These are phyloP conservation scores for Fusarium pseudograminearum DNA, from an alignment of 2,329 filamentous ascomycete species.

Conservation along the genomic window DNA sequence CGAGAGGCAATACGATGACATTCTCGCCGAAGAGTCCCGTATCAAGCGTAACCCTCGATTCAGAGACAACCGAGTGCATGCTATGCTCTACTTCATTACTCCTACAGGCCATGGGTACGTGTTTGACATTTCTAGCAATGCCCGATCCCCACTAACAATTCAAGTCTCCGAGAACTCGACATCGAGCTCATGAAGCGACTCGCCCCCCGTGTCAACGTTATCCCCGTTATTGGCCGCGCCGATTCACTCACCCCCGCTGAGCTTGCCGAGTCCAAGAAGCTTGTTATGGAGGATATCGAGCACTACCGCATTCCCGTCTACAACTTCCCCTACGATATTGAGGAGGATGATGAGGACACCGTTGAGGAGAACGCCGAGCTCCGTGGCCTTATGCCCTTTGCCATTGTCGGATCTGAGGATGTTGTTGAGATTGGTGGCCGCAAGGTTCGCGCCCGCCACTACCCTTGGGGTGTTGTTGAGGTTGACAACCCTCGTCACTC, in stretches of 20 bases:
- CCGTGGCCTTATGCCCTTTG: conserved; percentile 97
- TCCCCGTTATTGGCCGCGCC: conserved; percentile 98
- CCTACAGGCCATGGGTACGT: conserved; percentile 92
- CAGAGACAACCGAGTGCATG: conserved; percentile 98
- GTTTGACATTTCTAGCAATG: not conserved
- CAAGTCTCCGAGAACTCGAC: conserved; percentile 94
- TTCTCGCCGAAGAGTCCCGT: conserved; percentile 98
- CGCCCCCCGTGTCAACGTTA: conserved; percentile 97
- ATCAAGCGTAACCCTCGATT: conserved; percentile 99
- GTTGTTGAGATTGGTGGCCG: conserved; percentile 93
- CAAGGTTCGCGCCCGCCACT: conserved; percentile 93
- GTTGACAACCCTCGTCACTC: conserved; percentile 99
- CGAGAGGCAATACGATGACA: conserved; percentile 99
- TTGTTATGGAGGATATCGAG: conserved; percentile 99
- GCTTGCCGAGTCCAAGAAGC: conserved; percentile 98
- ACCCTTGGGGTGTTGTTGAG: conserved; percentile 99
- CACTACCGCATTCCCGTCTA: conserved; percentile 99
- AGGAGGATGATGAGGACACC: conserved; percentile 99
- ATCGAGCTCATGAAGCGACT: conserved; percentile 99
- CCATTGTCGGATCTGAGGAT: conserved; percentile 97
- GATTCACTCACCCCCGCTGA: conserved; percentile 97
- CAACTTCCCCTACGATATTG: conserved; percentile 99
- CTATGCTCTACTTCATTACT: conserved; percentile 98
- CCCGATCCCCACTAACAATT: conserved; percentile 6
- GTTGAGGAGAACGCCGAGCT: conserved; percentile 99